Percentiles rank a stretch among this genome's conserved stretches.
phyloP scores from a whole-genome alignment of 2,329 filamentous ascomycete species.

The Lasiodiplodia gonubiensis region DNA sequence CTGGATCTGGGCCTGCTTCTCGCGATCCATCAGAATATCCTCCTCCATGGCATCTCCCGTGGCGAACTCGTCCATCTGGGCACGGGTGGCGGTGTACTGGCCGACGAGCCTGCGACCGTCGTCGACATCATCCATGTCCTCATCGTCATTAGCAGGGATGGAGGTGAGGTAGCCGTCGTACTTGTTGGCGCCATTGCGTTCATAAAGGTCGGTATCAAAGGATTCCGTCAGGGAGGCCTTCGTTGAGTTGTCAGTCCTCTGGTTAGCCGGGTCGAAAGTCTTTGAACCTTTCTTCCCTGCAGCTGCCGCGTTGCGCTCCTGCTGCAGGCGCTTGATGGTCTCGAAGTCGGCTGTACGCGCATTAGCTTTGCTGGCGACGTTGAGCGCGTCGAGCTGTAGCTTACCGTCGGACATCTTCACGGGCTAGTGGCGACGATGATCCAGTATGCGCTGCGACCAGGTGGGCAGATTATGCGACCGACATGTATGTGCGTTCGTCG shows the following conservation, averaged over 20 bases:
- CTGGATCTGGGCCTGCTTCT: slow-evolving; percentile 87
- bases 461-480: slow-evolving; percentile 17
- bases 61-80: slow-evolving; percentile 94
- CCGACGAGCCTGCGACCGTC: slow-evolving; percentile 79
- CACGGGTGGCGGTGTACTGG: slow-evolving; percentile 91
- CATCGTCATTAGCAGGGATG: slow-evolving; percentile 79
- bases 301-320: slow-evolving; percentile 85
- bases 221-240: slow-evolving; percentile 90
- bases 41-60: slow-evolving; percentile 90
- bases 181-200: slow-evolving; percentile 76
- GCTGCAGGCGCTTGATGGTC: slow-evolving; percentile 83
- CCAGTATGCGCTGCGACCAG: slow-evolving; percentile 21
- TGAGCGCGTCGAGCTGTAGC: slow-evolving; percentile 27
- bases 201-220: slow-evolving; percentile 89
- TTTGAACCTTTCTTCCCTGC: slow-evolving; percentile 80
- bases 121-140: slow-evolving; percentile 77
- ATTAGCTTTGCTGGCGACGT: slow-evolving; percentile 26
- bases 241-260: slow-evolving; percentile 81
- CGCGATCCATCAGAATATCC: slow-evolving; percentile 82
- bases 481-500: slow-evolving; percentile 24
- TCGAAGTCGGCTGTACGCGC: slow-evolving; percentile 74
- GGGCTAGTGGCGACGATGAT: slow-evolving; percentile 15
- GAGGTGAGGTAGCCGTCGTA: slow-evolving; percentile 91
- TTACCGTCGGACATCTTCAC: slow-evolving; percentile 44
- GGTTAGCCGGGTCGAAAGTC: slow-evolving; percentile 77